Conservation (phyloP, 2,329 filamentous ascomycete genomes). For the Cryphonectria nitschkei region DNA sequence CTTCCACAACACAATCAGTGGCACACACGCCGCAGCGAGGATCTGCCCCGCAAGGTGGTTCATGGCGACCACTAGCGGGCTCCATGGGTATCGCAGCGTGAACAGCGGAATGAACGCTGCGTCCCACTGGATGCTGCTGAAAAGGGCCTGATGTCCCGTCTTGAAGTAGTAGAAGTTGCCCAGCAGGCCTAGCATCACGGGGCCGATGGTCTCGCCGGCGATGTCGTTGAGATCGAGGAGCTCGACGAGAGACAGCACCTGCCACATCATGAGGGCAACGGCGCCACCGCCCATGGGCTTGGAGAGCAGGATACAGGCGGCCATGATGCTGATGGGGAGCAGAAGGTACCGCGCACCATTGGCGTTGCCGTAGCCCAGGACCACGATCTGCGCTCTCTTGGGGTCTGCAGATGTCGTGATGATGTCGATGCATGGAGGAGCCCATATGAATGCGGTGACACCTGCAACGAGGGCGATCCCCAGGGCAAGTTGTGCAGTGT, state of each 20-base stretch:
- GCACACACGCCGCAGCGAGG: conserved; percentile 76
- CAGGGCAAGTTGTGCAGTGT: conserved; percentile 79
- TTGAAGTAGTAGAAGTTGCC: conserved; percentile 97
- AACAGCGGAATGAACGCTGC: conserved; percentile 87
- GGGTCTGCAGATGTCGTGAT: conserved; percentile 51
- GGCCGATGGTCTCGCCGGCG: conserved; percentile 75
- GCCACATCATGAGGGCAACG: conserved; percentile 81
- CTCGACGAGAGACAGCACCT: conserved; percentile 78
- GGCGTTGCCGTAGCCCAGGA: conserved; percentile 91
- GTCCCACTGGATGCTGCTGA: conserved; percentile 94
- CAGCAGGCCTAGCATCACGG: conserved; percentile 81
- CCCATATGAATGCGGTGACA: conserved; percentile 82
- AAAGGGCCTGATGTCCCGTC: conserved; percentile 90
- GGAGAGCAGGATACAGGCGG: conserved; percentile 77
- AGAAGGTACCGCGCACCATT: conserved; percentile 89
- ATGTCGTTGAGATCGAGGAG: conserved; percentile 64
- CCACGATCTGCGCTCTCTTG: conserved; percentile 65
- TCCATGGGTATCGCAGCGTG: conserved; percentile 86
- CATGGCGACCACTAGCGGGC: conserved; percentile 75
- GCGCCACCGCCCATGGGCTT: conserved; percentile 94
- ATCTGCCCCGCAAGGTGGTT: conserved; percentile 93
- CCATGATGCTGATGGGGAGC: conserved; percentile 76
- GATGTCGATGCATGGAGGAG: conserved; percentile 82
- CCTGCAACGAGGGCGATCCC: conserved; percentile 82
- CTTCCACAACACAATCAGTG: conserved; percentile 88